Evolutionary conservation across 2,329 filamentous ascomycete species (phyloP).

Genomic region (Lecanicillium sp.): DNA sequence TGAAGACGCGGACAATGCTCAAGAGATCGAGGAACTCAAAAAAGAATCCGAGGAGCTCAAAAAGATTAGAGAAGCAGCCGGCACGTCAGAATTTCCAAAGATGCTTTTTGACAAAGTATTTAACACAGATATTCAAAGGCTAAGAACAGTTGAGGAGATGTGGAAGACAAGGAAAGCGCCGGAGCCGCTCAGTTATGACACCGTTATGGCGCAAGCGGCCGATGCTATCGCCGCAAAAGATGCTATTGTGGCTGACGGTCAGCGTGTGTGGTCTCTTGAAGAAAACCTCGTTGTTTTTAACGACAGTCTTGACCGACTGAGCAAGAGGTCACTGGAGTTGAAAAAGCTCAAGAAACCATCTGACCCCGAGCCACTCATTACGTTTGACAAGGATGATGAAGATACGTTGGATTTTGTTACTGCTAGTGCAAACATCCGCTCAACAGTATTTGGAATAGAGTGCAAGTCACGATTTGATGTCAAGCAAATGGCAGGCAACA

Average conservation of each 20-base stretch:
- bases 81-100: constrained; percentile 65
- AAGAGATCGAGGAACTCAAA: constrained; percentile 81
- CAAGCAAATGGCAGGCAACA: constrained; percentile 99
- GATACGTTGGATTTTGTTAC: constrained; percentile 94
- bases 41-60: constrained; percentile 78
- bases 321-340: constrained; percentile 60
- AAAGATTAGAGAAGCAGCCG: constrained; percentile 72
- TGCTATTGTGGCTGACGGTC: constrained; percentile 54
- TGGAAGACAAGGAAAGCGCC: constrained; percentile 80
- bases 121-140: constrained; percentile 69
- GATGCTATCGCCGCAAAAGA: constrained; percentile 42
- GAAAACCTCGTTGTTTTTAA: constrained; percentile 84
- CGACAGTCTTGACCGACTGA: constrained; percentile 72
- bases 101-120: constrained; percentile 93
- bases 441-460: constrained; percentile 82
- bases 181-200: constrained; percentile 61
- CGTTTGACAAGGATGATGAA: constrained; percentile 93
- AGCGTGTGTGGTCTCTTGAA: constrained; percentile 68
- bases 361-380: constrained; percentile 56
- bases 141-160: constrained; percentile 89
- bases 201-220: constrained; percentile 44
- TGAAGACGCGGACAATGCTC: constrained; percentile 70
- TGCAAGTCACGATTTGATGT: constrained; percentile 88
- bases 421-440: constrained; percentile 81
- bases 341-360: constrained; percentile 40